Evolutionary conservation across 306 rosid genomes (phyloP).

Genomic region (Mimosa bimucronata): DNA sequence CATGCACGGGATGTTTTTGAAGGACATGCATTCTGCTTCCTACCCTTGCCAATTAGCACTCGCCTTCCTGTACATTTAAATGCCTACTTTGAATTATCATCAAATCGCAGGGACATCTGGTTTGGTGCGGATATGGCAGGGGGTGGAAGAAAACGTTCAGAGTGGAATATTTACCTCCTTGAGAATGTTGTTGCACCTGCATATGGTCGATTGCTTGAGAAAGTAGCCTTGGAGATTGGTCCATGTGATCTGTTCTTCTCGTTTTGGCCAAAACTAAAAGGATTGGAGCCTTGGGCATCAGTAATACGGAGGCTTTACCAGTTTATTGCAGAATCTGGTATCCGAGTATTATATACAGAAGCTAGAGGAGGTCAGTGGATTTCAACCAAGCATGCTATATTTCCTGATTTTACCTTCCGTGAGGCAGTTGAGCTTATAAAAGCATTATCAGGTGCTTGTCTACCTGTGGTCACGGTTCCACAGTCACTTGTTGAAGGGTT

Average conservation of each 20-base stretch:
- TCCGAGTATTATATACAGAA: slow-evolving; percentile 74
- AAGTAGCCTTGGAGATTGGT: slow-evolving; percentile 83
- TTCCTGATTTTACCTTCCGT: slow-evolving; percentile 88
- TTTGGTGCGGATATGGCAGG: slow-evolving; percentile 98
- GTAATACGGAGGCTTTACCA: slow-evolving; percentile 70
- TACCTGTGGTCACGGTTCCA: slow-evolving; percentile 76
- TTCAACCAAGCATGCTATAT: slow-evolving; percentile 83
- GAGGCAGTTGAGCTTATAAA: slow-evolving; percentile 67
- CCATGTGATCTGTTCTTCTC: slow-evolving; percentile 85
- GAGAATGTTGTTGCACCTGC: slow-evolving; percentile 96
- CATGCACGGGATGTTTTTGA: slow-evolving; percentile 60
- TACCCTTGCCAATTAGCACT: slow-evolving; percentile 87
- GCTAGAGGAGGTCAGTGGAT: slow-evolving; percentile 99
- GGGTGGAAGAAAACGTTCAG: slow-evolving; percentile 96
- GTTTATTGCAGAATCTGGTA: slow-evolving; percentile 76
- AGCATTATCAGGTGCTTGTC: slow-evolving; percentile 77
- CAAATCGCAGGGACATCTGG: slow-evolving; percentile 99
- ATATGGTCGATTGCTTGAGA: slow-evolving; percentile 87
- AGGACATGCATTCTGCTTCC: slow-evolving; percentile 96
- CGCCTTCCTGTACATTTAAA: slow-evolving; percentile 94
- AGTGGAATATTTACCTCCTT: slow-evolving; percentile 94
- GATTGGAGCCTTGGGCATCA: slow-evolving; percentile 90
- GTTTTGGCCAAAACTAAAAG: slow-evolving; percentile 81
- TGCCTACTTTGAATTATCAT: slow-evolving; percentile 95
- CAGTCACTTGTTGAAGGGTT: slow-evolving; percentile 74